Evolutionary conservation across 2,329 filamentous ascomycete genomes (phyloP).

Genomic region (Atkinsonella texensis): DNA sequence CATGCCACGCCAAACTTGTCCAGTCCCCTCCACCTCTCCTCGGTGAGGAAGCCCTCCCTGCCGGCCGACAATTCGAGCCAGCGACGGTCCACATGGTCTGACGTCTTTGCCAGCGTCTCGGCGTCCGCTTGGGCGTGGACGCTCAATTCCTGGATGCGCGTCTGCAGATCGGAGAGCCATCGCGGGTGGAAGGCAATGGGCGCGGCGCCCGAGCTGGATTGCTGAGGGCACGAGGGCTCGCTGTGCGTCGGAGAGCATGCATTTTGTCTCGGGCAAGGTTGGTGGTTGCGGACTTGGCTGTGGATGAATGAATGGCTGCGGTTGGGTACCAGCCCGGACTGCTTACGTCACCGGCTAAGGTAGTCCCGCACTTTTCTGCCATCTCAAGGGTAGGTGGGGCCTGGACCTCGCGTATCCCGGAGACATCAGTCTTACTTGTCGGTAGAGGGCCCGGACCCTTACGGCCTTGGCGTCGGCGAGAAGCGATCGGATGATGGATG

Average conservation of each 20-base stretch:
- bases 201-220: neutral
- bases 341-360: no score
- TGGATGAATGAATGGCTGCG: no score
- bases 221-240: neutral
- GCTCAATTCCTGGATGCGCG: conserved; percentile 9
- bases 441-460: conserved; percentile 18
- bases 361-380: no score
- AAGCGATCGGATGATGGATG: conserved; percentile 18
- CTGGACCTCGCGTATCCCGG: no score
- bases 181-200: conserved; percentile 9
- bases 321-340: no score
- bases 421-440: no score
- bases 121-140: neutral
- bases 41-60: conserved; percentile 63
- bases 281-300: no score
- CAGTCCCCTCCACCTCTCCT: conserved; percentile 43
- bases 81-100: conserved; percentile 23
- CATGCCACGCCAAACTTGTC: conserved; percentile 59
- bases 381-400: no score
- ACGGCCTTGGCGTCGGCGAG: conserved; percentile 9
- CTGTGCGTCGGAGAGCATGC: neutral
- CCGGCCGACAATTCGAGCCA: conserved; percentile 65
- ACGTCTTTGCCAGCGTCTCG: conserved; percentile 7
- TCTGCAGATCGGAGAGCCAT: conserved; percentile 17
- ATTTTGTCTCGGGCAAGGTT: neutral